Evolutionary conservation across 2,329 filamentous ascomycete species (phyloP).

Genomic region (Orbilia javanica): DNA sequence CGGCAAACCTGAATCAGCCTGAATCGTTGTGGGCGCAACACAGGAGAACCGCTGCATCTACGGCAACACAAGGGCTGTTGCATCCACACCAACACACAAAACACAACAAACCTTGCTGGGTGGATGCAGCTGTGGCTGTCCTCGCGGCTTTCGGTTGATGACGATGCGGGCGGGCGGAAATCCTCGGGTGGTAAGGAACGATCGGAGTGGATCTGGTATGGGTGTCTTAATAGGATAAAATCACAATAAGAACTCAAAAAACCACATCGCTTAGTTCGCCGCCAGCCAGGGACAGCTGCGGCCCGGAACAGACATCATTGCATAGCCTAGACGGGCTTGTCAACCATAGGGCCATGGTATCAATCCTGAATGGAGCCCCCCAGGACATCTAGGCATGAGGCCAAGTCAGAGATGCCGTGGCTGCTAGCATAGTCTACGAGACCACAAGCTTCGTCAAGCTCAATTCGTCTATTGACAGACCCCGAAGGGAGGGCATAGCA

Average conservation of each 20-base stretch:
- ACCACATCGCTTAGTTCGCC: not conserved
- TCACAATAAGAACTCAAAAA: not conserved
- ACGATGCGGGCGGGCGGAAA: slow-evolving; percentile 1
- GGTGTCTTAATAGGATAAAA: not conserved
- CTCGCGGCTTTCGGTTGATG: not conserved
- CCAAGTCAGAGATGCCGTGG: too few species aligned
- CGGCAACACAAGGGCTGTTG: not conserved
- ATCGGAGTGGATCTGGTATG: not conserved
- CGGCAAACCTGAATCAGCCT: too few species aligned
- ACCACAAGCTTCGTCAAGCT: too few species aligned
- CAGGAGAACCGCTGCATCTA: not conserved
- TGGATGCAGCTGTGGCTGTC: not conserved
- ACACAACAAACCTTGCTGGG: not conserved
- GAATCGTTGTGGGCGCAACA: too few species aligned
- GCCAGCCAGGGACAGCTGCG: not conserved
- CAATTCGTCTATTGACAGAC: too few species aligned
- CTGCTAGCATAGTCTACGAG: too few species aligned
- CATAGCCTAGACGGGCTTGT: too few species aligned
- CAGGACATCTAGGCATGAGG: too few species aligned
- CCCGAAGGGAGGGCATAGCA: too few species aligned
- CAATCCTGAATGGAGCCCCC: too few species aligned
- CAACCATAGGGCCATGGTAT: too few species aligned
- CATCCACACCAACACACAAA: not conserved
- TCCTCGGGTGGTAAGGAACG: not conserved
- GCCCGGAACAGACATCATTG: too few species aligned